Evolutionary conservation across 768 basidiomycete species (phyloP).

Genomic region (Mycena alexandri): DNA sequence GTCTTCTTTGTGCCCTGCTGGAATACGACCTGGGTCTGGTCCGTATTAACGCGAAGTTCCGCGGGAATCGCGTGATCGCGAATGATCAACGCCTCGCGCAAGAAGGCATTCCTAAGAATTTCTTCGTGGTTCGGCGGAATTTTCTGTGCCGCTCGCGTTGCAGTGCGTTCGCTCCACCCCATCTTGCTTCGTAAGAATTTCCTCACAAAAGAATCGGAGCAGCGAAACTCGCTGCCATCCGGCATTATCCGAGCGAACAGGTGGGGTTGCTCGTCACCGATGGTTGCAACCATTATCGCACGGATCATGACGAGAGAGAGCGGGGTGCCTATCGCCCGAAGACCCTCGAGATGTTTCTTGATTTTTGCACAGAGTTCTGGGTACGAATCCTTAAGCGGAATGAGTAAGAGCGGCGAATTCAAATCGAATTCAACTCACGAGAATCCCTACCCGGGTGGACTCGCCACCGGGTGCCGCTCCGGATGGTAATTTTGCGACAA

Average conservation of each 20-base stretch:
- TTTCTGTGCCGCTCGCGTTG: slow-evolving; percentile 53
- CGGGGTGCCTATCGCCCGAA: slow-evolving; percentile 40
- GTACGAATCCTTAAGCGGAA: too few relatives aligned
- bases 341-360: slow-evolving; percentile 29
- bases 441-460: too few relatives aligned
- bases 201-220: slow-evolving; percentile 40
- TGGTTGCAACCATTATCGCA: slow-evolving; percentile 47
- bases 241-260: slow-evolving; percentile 41
- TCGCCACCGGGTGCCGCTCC: too few relatives aligned
- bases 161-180: slow-evolving; percentile 42
- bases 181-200: slow-evolving; percentile 34
- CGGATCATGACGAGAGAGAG: slow-evolving; percentile 44
- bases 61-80: slow-evolving; percentile 44
- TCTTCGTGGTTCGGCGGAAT: slow-evolving; percentile 47
- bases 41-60: slow-evolving; percentile 47
- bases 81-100: slow-evolving; percentile 44
- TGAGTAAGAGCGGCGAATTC: too few relatives aligned
- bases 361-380: slow-evolving; percentile 21
- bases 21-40: slow-evolving; percentile 52
- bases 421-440: too few relatives aligned
- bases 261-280: slow-evolving; percentile 40
- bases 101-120: slow-evolving; percentile 27
- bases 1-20: slow-evolving; percentile 44
- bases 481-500: too few relatives aligned
- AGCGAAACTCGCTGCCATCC: slow-evolving; percentile 46